phyloP scores from a whole-genome alignment of 495 filamentous ascomycete species.

The Aspergillus indologenus region DNA sequence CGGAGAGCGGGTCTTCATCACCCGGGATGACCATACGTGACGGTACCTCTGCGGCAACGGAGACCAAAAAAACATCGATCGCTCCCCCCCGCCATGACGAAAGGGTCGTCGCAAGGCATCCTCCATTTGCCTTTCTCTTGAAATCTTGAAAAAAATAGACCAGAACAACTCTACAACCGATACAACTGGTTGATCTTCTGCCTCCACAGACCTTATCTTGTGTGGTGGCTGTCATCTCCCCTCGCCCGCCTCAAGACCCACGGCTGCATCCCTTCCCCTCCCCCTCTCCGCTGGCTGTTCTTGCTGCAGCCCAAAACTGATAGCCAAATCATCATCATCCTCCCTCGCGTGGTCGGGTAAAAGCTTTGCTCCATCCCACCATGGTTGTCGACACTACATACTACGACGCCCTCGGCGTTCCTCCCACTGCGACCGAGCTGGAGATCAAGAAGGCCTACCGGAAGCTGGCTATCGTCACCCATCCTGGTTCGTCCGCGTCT shows the following conservation, averaged over 20 bases:
- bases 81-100: constrained; percentile 26
- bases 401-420: constrained; percentile 88
- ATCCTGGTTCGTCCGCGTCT: constrained; percentile 50
- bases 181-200: neutral
- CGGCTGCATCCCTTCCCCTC: neutral
- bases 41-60: neutral
- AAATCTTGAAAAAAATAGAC: constrained; percentile 27
- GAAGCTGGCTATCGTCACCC: constrained; percentile 82
- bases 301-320: neutral
- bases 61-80: neutral
- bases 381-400: constrained; percentile 87
- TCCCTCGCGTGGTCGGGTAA: constrained; percentile 4
- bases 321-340: neutral
- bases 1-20: neutral
- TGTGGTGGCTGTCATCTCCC: neutral
- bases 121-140: too few relatives aligned
- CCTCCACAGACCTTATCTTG: neutral
- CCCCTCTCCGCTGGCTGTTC: neutral
- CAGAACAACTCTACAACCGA: neutral
- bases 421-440: constrained; percentile 83
- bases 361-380: constrained; percentile 19
- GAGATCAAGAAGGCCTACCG: constrained; percentile 99
- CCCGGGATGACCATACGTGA: neutral
- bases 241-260: neutral
- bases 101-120: constrained; percentile 16